Percentiles rank a stretch among this genome's conserved stretches.
Conservation (phyloP, 257 asterid species). For the Solanum pimpinellifolium region DNA sequence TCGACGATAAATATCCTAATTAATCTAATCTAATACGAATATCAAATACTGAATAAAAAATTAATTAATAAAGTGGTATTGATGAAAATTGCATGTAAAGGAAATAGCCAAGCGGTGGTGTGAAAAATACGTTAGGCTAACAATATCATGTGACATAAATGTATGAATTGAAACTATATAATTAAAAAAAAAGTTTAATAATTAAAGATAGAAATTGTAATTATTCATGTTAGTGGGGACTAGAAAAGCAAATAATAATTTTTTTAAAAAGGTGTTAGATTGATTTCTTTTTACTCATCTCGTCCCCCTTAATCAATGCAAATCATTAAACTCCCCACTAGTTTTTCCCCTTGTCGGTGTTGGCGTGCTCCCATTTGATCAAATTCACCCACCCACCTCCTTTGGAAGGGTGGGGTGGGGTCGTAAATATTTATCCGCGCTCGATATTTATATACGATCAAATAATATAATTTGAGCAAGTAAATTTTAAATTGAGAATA, state of each 20-base stretch:
- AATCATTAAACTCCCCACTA: conserved; percentile 22
- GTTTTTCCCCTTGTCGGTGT: conserved; percentile 20
- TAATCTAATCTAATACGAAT: not conserved
- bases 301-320: conserved; percentile 16
- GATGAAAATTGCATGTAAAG: not conserved
- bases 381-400: not conserved
- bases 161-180: not conserved
- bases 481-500: not conserved
- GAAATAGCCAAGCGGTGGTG: not conserved
- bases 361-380: conserved; percentile 22
- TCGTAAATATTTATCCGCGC: not conserved
- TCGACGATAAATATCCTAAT: not conserved
- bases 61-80: not conserved
- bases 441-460: not conserved
- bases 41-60: not conserved
- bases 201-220: not conserved
- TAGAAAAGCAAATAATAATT: not conserved
- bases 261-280: not conserved
- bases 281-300: conserved; percentile 11
- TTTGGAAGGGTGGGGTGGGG: not conserved
- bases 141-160: not conserved
- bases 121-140: not conserved
- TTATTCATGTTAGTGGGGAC: not conserved
- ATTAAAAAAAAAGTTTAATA: not conserved
- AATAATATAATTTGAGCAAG: not conserved